Conservation (phyloP, 2,329 filamentous ascomycete species). For the Aspergillus sp. region DNA sequence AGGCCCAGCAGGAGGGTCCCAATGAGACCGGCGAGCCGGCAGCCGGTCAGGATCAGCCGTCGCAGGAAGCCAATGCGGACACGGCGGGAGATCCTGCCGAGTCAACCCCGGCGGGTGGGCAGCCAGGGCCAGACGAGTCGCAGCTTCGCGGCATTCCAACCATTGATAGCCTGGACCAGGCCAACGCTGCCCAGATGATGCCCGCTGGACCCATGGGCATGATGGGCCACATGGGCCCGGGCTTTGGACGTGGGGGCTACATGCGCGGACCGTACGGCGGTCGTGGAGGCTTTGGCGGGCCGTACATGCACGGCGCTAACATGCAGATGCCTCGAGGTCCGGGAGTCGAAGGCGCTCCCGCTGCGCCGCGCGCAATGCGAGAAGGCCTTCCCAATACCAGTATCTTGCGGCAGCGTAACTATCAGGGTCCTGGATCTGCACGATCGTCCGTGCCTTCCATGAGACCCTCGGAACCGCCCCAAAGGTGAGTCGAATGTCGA, state of each 20-base stretch:
- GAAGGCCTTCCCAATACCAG: conserved; percentile 83
- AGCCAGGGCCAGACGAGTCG: conserved; percentile 11
- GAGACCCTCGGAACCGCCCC: conserved; percentile 21
- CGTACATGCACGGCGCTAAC: conserved; percentile 34
- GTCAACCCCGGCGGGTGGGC: conserved; percentile 7
- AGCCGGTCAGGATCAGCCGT: conserved; percentile 25
- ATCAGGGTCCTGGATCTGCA: conserved; percentile 36
- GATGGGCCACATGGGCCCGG: conserved; percentile 24
- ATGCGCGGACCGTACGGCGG: conserved; percentile 38
- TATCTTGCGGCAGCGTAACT: conserved; percentile 62
- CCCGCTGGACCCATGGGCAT: conserved; percentile 32
- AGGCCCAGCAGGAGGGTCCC: conserved; percentile 28
- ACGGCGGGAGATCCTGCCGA: conserved; percentile 16
- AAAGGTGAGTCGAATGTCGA: conserved; percentile 26
- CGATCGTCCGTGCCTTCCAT: conserved; percentile 23
- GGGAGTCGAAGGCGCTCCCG: conserved; percentile 72
- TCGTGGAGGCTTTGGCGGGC: conserved; percentile 44
- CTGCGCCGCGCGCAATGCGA: conserved; percentile 91
- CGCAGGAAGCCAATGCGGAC: conserved; percentile 11
- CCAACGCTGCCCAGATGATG: conserved; percentile 18
- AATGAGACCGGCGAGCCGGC: conserved; percentile 29
- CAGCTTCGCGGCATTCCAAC: conserved; percentile 31
- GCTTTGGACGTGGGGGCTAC: conserved; percentile 38
- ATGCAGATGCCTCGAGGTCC: conserved; percentile 49
- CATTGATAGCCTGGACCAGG: conserved; percentile 30